Base-by-base conservation (phyloP, 192 early-diverging fungal genomes). In the Backusella parvicylindrica region DNA sequence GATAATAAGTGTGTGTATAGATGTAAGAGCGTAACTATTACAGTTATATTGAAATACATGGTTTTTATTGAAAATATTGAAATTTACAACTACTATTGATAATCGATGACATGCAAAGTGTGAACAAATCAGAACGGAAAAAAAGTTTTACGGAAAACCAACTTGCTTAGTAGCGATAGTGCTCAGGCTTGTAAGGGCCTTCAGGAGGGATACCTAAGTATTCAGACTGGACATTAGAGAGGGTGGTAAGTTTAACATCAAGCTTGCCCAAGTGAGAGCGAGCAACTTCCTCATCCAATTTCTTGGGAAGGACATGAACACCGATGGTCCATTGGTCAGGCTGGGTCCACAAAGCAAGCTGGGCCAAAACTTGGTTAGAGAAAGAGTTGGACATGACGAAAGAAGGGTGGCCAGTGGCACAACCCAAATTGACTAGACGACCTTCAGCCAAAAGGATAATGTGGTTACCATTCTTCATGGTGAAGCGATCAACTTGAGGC, bases 321-420 rank as follows among this genome's bases (percentile, higher is more conserved):
- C 98, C 98, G 76, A 98, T 85, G 69, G 96, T 90, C 91, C 94
- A 99, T 70, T 89, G 81, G 31, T 79, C 84, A 73, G 86, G 84
- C 83, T 97, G 91, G 78, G 96, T 98, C 96, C 96, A 99, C 83
- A 99, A 91, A 77, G 96, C 98, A 77, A 99, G 97, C 88, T 99
- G 96, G 75, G 98, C 98, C 66, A 98, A 89, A 70, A 95, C 94
- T 91, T 98, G 96, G 93, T 99, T 99, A 73, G 94, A 92, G 91
- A 99, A 99, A 67, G 96, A 98, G 93, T 97, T 97, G 88, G 95
- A 97, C 98, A 99, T 99, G 90, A 99, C 98, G 79, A 99, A 99
- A 78, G 93, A 94, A 72, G 96, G 96, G 90, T 97, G 96, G 64
- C 97, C 97, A 75, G 97, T 99, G 81, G 95, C 97, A 89, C 97